Conservation (phyloP, 352 stramenopile genomes). For the Phytophthora sp. region DNA sequence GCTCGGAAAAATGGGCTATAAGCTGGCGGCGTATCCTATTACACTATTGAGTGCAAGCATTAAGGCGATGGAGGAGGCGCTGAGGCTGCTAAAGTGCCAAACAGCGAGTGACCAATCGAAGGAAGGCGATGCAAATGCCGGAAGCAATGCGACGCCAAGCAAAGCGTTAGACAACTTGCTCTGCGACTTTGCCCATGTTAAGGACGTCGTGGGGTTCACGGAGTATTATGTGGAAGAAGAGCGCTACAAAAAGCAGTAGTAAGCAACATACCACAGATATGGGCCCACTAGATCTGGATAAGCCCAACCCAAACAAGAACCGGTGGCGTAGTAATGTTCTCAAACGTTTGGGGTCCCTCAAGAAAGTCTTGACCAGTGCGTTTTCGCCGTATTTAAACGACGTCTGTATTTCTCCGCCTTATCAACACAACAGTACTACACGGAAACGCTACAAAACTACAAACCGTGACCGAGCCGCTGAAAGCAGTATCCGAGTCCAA, state of each 20-base stretch:
- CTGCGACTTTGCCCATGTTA: slow-evolving; percentile 89
- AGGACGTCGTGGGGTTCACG: slow-evolving; percentile 94
- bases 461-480: too few relatives aligned
- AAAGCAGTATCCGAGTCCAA: too few relatives aligned
- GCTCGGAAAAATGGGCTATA: slow-evolving; percentile 94
- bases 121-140: slow-evolving; percentile 24
- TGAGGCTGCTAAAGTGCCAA: slow-evolving; percentile 84
- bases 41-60: slow-evolving; percentile 94
- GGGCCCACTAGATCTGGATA: too few relatives aligned
- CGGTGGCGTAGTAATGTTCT: too few relatives aligned
- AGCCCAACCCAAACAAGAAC: too few relatives aligned
- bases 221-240: slow-evolving; percentile 91
- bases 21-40: slow-evolving; percentile 93
- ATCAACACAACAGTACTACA: too few relatives aligned
- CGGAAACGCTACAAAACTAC: too few relatives aligned
- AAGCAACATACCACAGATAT: too few relatives aligned
- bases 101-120: background rate
- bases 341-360: too few relatives aligned
- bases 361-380: too few relatives aligned
- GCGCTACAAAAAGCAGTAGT: slow-evolving; percentile 48
- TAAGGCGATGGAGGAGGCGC: slow-evolving; percentile 91
- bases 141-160: slow-evolving; percentile 41
- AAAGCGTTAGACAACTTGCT: slow-evolving; percentile 84
- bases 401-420: too few relatives aligned
- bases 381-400: too few relatives aligned